A percentile compares a stretch with the other conserved stretches of the same genome.
Conservation (phyloP, 2,329 filamentous ascomycete genomes). For the Diaporthe citriasiana region DNA sequence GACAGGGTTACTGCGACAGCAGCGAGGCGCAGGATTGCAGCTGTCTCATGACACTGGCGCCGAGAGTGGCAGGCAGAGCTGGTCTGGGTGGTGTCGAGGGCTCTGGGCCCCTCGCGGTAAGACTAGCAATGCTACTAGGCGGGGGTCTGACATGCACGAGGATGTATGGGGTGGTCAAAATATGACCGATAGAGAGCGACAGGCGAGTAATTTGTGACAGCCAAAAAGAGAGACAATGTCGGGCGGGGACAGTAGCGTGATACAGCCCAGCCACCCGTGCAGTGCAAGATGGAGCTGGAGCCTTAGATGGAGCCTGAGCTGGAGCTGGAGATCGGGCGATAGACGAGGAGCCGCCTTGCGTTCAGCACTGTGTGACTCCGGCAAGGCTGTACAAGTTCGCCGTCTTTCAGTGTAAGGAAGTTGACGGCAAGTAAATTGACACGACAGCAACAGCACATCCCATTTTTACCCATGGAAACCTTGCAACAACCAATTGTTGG, state of each 20-base stretch:
- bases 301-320: neutral
- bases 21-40: constrained; percentile 36
- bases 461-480: neutral
- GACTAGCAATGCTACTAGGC: constrained; percentile 31
- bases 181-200: constrained; percentile 11
- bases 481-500: neutral
- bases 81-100: constrained; percentile 21
- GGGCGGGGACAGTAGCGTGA: constrained; percentile 20
- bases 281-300: neutral
- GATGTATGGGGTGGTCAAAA: neutral
- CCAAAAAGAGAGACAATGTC: neutral
- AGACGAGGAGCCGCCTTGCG: constrained; percentile 8
- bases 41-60: constrained; percentile 28
- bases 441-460: constrained; percentile 25
- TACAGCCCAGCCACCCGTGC: constrained; percentile 3
- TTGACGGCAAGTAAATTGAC: constrained; percentile 6
- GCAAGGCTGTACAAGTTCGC: constrained; percentile 12
- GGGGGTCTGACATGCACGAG: constrained; percentile 28
- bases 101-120: constrained; percentile 17
- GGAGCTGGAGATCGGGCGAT: constrained; percentile 12
- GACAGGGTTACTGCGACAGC: constrained; percentile 30
- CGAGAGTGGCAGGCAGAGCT: constrained; percentile 8
- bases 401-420: neutral
- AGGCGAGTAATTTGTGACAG: neutral
- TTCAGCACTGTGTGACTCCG: constrained; percentile 22